Evolutionary conservation across 169 alveolate species (phyloP).

Genomic region (Plasmodium adleri): DNA sequence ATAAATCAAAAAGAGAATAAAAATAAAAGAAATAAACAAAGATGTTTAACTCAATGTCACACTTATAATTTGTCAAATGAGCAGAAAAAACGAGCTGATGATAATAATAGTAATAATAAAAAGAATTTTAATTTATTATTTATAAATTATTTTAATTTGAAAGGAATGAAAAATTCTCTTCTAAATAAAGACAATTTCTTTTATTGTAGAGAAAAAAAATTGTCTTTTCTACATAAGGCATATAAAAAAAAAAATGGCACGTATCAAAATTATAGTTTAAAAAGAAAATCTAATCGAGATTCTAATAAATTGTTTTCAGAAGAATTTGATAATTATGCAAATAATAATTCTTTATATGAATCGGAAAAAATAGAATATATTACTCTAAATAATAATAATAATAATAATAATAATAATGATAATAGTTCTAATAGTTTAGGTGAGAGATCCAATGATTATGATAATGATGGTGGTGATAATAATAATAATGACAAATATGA

Average conservation of each 20-base stretch:
- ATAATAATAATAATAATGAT: too few species aligned
- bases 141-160: conserved; percentile 20
- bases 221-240: neutral
- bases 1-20: neutral
- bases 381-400: too few species aligned
- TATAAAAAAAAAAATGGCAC: neutral
- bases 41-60: neutral
- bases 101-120: neutral
- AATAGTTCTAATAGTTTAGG: too few species aligned
- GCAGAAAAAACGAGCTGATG: neutral
- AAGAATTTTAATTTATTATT: conserved; percentile 15
- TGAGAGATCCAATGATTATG: neutral
- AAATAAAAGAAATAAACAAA: neutral
- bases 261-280: neutral
- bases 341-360: neutral
- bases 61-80: too few species aligned
- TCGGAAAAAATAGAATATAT: neutral
- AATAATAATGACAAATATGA: conserved; percentile 4
- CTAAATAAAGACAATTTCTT: conserved; percentile 2
- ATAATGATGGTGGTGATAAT: neutral
- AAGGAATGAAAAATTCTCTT: neutral
- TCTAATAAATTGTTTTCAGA: neutral
- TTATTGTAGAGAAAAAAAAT: neutral
- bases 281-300: neutral
- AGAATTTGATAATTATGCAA: neutral